phyloP scores from a whole-genome alignment of 352 stramenopile species.

The Phytophthora europaea region DNA sequence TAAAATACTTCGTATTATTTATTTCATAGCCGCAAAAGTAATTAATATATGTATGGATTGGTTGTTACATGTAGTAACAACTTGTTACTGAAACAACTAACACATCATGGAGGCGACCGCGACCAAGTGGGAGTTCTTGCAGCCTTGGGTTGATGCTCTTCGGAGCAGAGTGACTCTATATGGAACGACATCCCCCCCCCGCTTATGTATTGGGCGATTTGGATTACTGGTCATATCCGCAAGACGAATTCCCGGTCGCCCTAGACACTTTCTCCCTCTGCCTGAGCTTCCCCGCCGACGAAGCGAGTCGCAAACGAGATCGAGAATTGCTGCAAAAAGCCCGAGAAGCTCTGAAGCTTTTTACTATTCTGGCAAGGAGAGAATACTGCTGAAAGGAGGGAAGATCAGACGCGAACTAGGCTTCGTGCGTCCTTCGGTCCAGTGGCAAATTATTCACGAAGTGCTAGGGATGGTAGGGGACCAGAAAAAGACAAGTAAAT shows the following conservation, averaged over 20 bases:
- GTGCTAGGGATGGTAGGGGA: neutral
- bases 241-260: neutral
- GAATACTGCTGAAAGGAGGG: constrained; percentile 9
- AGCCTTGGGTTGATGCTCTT: constrained; percentile 13
- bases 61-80: too few relatives aligned
- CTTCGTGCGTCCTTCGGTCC: constrained; percentile 7
- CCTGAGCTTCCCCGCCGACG: constrained; percentile 18
- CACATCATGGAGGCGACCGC: neutral
- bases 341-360: constrained; percentile 28
- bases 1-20: too few relatives aligned
- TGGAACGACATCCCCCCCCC: neutral
- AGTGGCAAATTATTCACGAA: neutral
- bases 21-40: too few relatives aligned
- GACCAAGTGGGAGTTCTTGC: constrained; percentile 16
- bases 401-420: neutral
- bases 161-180: neutral
- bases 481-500: neutral
- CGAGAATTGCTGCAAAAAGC: constrained; percentile 9
- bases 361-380: constrained; percentile 24
- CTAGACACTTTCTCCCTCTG: neutral
- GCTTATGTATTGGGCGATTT: neutral
- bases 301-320: constrained; percentile 1
- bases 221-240: neutral
- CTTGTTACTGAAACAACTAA: too few relatives aligned
- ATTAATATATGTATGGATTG: too few relatives aligned